Evolutionary conservation across 768 basidiomycete genomes (phyloP), one percentile per base, ranked within the genome.

Genomic region (Plicaturopsis crispa): DNA sequence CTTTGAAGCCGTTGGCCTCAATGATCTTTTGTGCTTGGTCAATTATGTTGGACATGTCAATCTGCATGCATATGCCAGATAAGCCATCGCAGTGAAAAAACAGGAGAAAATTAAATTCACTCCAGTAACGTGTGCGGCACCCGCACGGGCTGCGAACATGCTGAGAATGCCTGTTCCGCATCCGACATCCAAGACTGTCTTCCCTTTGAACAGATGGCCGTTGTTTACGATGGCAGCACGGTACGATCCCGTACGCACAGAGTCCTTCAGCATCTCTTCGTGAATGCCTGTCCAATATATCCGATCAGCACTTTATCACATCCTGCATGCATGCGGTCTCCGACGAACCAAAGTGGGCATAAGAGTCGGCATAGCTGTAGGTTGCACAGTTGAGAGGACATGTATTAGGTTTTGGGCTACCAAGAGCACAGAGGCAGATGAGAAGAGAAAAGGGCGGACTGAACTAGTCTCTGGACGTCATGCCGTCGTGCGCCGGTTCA

Each of bases 11-110:
- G 50, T 99, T 99, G 12, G 88, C 86, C 50, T 91, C 84, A 48
- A 98, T 80, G 47, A 99, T 99, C 63, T 90, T 94, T 68, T 84
- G 78, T 3, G 96, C 96, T 67, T 98, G 94, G 67, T 98, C 96
- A 61, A 98, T 88, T 65, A 99, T 99, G 67, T 99, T 99, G 41
- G 92, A 96, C 96, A 99, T 99, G 67, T 99, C 96, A 62, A 99
- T 93, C 89, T 93, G 33, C 2, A 33, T 16, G 34, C 23, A 34
- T 17, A 49, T 40, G 36, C 49, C 47, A 31, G 42, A 36, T 54
- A 41, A 28, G n/a, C 20, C 41, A 16, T 33, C 5, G 34, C 41
- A 31, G 16, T 26, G 31, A 14, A 17, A 39, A 35, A 33, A 20
- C 42, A 33, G 16, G 33, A 48, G 16, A 21, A 35, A 36, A 32